Base-by-base conservation (phyloP, 768 basidiomycete genomes). In the Russula sp. region DNA sequence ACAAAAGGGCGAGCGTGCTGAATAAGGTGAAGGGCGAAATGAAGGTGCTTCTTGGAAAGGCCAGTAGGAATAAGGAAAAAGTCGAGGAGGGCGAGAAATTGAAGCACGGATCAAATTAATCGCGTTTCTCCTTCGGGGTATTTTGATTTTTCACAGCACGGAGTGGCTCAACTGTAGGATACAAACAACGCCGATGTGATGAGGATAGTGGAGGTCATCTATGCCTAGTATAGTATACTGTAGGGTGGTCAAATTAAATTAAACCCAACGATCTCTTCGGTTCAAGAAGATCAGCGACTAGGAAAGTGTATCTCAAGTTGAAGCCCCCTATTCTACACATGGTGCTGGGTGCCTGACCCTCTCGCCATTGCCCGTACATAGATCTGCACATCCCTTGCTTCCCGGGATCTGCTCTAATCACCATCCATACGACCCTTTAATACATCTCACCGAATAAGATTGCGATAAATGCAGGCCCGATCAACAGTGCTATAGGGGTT, bases 21-120 rank as follows among this genome's bases (percentile, higher is more conserved):
- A 50, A 49, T 32, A 63, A 55, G 37, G 62, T 66, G 31, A 66
- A 59, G 52, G 65, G 62, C 1, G 65, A 59, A 39, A 57, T 66
- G 61, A 63, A 58, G 45, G 53, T 64, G 22, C 56, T 66, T 18
- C 52, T 66, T 11, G 65, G 65, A 3, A 66, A 58, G 52, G 65
- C 61, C 10, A 66, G 61, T 16, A 34, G 52, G 44, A 66, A 64
- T 18, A 48, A 34, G 37, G 65, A 51, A 5, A 66, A 50, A 57
- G 62, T 66, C 35, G 65, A 66, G 31, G 62, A 54, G 40, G 65
- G 65, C 13, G 56, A 57, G 37, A 66, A 48, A 47, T 16, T 66
- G 56, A 64, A 66, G 32, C 45, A 59, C 0, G 65, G 65, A 44
- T 27, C 37, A 4, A n/a, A 57, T 20, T 65, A 48, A 18, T 37